Base-by-base conservation (phyloP, 306 rosid species). In the Myrica gale region DNA sequence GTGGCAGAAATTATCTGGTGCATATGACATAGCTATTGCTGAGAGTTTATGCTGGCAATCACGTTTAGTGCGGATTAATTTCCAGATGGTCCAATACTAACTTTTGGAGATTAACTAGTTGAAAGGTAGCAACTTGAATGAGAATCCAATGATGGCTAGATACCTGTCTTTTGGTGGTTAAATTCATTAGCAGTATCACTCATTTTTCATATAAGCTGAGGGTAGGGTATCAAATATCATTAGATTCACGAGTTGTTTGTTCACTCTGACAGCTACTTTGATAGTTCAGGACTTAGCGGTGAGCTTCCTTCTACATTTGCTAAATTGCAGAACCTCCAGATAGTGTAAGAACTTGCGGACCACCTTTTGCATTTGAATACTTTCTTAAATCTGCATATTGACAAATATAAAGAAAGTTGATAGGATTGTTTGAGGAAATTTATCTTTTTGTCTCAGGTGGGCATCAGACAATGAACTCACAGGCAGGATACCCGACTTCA, bases 271-370 rank as follows among this genome's bases (percentile, higher is more conserved):
- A 91, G 97, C 70, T 91, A 90, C 74, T 10, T 87, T 20, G 90
- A 80, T 84, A 94, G 98, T 76, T 84, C 89, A 6, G 97, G 98
- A 81, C 71, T 88, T 43, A 81, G 92, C 21, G 98, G 98, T 42
- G 85, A 84, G 77, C 86, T 93, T 83, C 98, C 97, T 77, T 74
- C 87, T 60, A 78, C 96, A 79, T 85, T 94, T 88, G 80, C 90
- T 23, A 74, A 81, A 45, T 85, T 94, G 0, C 81, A 3, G 23
- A 91, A 73, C 84, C 70, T 94, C 85, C 3, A 0, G 3, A 66
- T 5, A 69, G 23, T 91, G 98, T 90, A 90, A 92, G 89, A 82
- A 56, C 76, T 77, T 75, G 43, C 43, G n/a, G 11, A 56, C 74
- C 15, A 45, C 32, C 45, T 20, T 69, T 75, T 69, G 21, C 45